Evolutionary conservation across 2,329 filamentous ascomycete species (phyloP).

Genomic region (Nannizziopsis arthrosporioides): DNA sequence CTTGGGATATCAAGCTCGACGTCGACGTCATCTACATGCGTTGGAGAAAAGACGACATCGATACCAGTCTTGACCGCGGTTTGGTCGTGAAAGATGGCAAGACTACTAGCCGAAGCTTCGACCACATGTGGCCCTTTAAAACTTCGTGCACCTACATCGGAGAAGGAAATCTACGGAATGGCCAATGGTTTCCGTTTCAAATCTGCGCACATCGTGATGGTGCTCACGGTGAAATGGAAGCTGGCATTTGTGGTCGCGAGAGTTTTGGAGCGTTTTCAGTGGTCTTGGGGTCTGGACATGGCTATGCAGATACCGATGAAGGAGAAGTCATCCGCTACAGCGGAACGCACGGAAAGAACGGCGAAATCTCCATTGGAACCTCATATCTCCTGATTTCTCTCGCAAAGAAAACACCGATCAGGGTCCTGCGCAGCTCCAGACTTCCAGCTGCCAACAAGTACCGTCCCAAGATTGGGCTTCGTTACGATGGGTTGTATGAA

Average conservation of each 20-base stretch:
- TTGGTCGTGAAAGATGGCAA: constrained; percentile 6
- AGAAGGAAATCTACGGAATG: constrained; percentile 18
- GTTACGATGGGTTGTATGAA: constrained; percentile 48
- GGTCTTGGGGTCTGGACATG: constrained; percentile 36
- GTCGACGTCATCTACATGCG: constrained; percentile 9
- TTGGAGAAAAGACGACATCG: constrained; percentile 13
- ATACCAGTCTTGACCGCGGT: constrained; percentile 12
- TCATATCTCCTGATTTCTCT: constrained; percentile 33
- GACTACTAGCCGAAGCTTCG: constrained; percentile 12
- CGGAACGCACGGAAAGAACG: constrained; percentile 36
- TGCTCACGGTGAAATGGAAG: constrained; percentile 19
- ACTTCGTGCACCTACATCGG: constrained; percentile 8
- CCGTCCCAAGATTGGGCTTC: constrained; percentile 39
- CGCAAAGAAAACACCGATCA: constrained; percentile 31
- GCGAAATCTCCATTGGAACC: constrained; percentile 27
- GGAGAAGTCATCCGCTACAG: constrained; percentile 42
- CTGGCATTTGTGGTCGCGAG: constrained; percentile 38
- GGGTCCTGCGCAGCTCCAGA: constrained; percentile 40
- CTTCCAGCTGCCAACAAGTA: constrained; percentile 28
- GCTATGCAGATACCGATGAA: constrained; percentile 41
- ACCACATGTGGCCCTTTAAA: constrained; percentile 8
- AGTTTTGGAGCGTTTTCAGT: constrained; percentile 43
- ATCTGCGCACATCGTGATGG: constrained; percentile 20
- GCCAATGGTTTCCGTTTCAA: constrained; percentile 20
- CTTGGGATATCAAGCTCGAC: constrained; percentile 16